A percentile compares a stretch with the other conserved stretches of the same genome.
These are phyloP conservation scores for Alternaria novae-zelandiae DNA, from an alignment of 2,329 filamentous ascomycete species.

Conservation along the genomic window DNA sequence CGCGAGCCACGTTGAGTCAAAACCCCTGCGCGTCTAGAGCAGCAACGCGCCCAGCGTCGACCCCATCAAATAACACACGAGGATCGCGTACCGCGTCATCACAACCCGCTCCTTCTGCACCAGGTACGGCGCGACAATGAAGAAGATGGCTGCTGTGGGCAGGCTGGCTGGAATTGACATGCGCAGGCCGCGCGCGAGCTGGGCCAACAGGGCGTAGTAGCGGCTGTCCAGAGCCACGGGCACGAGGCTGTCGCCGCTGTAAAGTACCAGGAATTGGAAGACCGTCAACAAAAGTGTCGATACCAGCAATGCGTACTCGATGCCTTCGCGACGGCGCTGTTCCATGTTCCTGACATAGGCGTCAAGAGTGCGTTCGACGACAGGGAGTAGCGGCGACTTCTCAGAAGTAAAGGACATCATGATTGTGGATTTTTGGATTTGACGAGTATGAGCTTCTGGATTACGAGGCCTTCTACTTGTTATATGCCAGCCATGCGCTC, in stretches of 20 bases:
- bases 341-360: background rate
- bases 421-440: background rate
- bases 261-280: constrained; percentile 25
- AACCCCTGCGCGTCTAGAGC: constrained; percentile 10
- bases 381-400: constrained; percentile 11
- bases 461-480: background rate
- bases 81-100: constrained; percentile 23
- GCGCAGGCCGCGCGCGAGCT: constrained; percentile 26
- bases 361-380: background rate
- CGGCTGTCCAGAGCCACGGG: background rate
- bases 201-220: constrained; percentile 12
- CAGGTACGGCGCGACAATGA: constrained; percentile 28
- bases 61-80: constrained; percentile 33
- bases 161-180: constrained; percentile 26
- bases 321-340: background rate
- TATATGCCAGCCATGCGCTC: constrained; percentile 4
- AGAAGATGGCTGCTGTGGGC: constrained; percentile 27
- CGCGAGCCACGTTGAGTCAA: constrained; percentile 10
- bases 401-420: constrained; percentile 8
- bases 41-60: constrained; percentile 26
- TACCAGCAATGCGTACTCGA: constrained; percentile 9
- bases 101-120: constrained; percentile 22
- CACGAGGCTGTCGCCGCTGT: constrained; percentile 14
- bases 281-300: constrained; percentile 16
- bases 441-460: background rate